Evolutionary conservation across 2,329 filamentous ascomycete species (phyloP), one percentile per base, ranked within the genome.

Genomic region (Allantophomopsis lycopodina): DNA sequence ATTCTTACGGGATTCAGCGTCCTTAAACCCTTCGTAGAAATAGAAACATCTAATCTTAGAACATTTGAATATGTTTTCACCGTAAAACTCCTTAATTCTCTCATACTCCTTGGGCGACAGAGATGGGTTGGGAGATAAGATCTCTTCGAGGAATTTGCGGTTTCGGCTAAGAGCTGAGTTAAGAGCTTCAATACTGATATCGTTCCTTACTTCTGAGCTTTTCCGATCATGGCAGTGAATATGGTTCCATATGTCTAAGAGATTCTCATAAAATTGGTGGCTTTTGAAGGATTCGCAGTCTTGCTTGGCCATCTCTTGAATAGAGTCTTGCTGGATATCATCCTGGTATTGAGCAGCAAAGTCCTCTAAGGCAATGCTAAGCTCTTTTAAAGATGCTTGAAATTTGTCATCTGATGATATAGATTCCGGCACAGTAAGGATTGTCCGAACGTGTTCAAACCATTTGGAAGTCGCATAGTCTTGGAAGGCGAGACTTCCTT

Each of bases 381-480:
- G 13, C 4, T 36, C 34, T 15, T 36, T 12, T 11, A 20, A 15
- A 11, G 34, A 4, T 5, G 4, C 17, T 12, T 36, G 13, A 20
- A 18, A 36, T 13, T 36, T 4, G 4, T 13, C 14, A 17, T 36
- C 12, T 36, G n/a, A 13, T 14, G 34, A 17, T 5, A 36, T 15
- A 6, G 34, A 13, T 3, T 36, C 13, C 17, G 34, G 14, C 17
- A 12, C 17, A 4, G 3, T 36, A 6, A 41, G 31, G 20, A 46
- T 30, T 7, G 40, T 30, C 28, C 35, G 40, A 23, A 40, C 14
- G 37, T 58, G 55, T 8, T 49, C 30, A 12, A 48, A 31, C 54
- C 55, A 58, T 28, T 54, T 42, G 11, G 47, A 40, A 16, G 46
- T 40, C 1, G 54, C 54, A 39, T 57, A 57, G 35, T 57, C 54